phyloP scores from a whole-genome alignment of 495 filamentous ascomycete genomes.

The Entonaema liquescens region DNA sequence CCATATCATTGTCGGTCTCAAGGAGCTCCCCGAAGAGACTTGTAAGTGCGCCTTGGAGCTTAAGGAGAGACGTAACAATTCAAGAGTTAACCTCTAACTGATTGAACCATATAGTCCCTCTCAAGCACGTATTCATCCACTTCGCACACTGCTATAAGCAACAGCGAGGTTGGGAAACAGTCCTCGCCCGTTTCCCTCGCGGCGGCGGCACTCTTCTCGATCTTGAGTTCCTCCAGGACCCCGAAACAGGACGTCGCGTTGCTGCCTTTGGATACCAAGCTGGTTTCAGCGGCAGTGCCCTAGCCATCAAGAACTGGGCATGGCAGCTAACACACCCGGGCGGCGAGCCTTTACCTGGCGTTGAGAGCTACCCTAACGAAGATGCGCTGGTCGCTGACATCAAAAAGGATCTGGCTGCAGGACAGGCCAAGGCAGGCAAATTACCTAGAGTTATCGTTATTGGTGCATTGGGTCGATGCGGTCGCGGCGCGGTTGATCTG shows the following conservation, averaged over 20 bases:
- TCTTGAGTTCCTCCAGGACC: slow-evolving; percentile 88
- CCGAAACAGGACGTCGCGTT: slow-evolving; percentile 75
- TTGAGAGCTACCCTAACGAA: slow-evolving; percentile 81
- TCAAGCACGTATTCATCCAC: slow-evolving; percentile 86
- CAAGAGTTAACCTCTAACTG: slow-evolving; percentile 6
- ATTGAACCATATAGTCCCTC: slow-evolving; percentile 66
- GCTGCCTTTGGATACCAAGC: slow-evolving; percentile 80
- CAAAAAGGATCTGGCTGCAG: slow-evolving; percentile 69
- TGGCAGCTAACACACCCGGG: slow-evolving; percentile 79
- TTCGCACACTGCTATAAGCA: slow-evolving; percentile 69
- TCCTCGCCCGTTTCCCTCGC: slow-evolving; percentile 80
- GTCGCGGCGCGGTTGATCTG: slow-evolving; percentile 82
- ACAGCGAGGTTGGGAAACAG: slow-evolving; percentile 84
- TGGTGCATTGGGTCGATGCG: slow-evolving; percentile 83
- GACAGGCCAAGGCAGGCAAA: slow-evolving; percentile 58
- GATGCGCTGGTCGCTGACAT: slow-evolving; percentile 75
- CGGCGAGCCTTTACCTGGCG: slow-evolving; percentile 68
- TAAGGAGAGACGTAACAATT: neutral
- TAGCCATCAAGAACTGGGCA: slow-evolving; percentile 89
- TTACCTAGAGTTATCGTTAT: slow-evolving; percentile 67
- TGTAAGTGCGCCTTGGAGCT: slow-evolving; percentile 54
- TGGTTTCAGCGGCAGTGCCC: slow-evolving; percentile 81
- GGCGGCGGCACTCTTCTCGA: slow-evolving; percentile 88
- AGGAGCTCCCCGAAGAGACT: slow-evolving; percentile 90
- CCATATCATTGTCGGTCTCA: slow-evolving; percentile 88